These are phyloP conservation scores for Selaginella moellendorffii DNA, from an alignment of 75 land plant species.

Conservation along the genomic window DNA sequence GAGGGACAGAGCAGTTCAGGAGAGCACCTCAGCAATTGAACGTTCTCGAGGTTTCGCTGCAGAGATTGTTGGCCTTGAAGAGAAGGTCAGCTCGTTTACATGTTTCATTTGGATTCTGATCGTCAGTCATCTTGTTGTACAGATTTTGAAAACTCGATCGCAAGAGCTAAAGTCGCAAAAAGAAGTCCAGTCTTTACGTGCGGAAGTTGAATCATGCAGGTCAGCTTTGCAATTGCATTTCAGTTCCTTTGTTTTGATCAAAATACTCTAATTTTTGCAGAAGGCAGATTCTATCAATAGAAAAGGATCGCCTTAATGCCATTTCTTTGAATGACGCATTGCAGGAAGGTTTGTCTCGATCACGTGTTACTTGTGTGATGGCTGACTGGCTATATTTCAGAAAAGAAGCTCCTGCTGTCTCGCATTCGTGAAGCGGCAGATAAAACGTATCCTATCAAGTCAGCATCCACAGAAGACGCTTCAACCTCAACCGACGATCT, in stretches of 20 bases:
- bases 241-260: background rate
- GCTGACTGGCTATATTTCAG: constrained; percentile 21
- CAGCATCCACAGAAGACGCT: constrained; percentile 22
- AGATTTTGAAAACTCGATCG: constrained; percentile 75
- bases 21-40: constrained; percentile 79
- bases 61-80: constrained; percentile 82
- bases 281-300: constrained; percentile 45
- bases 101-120: background rate
- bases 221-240: background rate
- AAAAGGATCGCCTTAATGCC: constrained; percentile 64
- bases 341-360: constrained; percentile 47
- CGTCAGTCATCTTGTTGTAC: background rate
- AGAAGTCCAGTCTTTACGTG: constrained; percentile 41
- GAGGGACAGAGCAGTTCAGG: constrained; percentile 60
- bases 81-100: constrained; percentile 36
- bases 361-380: background rate
- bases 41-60: constrained; percentile 83
- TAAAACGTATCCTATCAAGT: constrained; percentile 2
- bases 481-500: constrained; percentile 88
- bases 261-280: constrained; percentile 21
- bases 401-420: constrained; percentile 64
- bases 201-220: constrained; percentile 64
- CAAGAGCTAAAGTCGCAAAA: constrained; percentile 82
- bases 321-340: constrained; percentile 61
- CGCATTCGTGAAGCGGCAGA: constrained; percentile 51